Evolutionary conservation across 2,329 filamentous ascomycete species (phyloP).

Genomic region (Hypoxylon rubiginosum): DNA sequence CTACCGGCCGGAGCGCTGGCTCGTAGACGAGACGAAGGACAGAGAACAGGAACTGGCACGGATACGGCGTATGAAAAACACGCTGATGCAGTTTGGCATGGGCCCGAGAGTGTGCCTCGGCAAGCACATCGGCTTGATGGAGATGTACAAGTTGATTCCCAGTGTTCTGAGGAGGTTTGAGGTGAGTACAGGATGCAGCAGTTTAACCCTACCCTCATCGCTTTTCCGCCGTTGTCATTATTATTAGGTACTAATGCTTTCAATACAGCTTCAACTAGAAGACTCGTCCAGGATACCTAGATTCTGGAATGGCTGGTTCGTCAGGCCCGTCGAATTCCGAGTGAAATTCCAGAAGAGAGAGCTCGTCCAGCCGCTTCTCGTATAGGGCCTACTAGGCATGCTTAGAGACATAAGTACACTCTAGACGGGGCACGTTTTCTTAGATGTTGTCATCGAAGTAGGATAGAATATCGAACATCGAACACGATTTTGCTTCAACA

Average conservation of each 20-base stretch:
- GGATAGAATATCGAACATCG: too few relatives aligned
- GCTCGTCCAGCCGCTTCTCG: conserved; percentile 22
- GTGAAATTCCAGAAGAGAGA: conserved; percentile 24
- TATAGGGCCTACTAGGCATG: background rate
- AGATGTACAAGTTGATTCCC: conserved; percentile 33
- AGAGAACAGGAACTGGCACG: conserved; percentile 16
- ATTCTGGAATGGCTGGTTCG: conserved; percentile 33
- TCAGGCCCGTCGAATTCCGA: conserved; percentile 22
- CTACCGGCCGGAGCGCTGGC: conserved; percentile 52
- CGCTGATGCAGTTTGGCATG: conserved; percentile 27
- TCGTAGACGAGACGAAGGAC: conserved; percentile 21
- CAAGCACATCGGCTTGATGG: conserved; percentile 29
- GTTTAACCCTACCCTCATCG: too few relatives aligned
- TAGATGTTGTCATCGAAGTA: too few relatives aligned
- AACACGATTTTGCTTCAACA: too few relatives aligned
- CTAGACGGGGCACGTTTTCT: too few relatives aligned
- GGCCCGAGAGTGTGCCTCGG: conserved; percentile 27
- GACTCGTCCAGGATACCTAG: conserved; percentile 26
- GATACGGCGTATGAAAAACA: conserved; percentile 28
- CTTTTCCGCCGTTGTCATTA: background rate
- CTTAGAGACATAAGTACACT: too few relatives aligned
- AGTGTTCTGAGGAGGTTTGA: conserved; percentile 30
- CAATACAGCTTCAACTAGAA: conserved; percentile 17
- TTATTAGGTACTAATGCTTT: conserved; percentile 1
- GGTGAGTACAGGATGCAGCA: too few relatives aligned